Conservation (phyloP, 352 stramenopile genomes). For the Phytophthora kernoviae region DNA sequence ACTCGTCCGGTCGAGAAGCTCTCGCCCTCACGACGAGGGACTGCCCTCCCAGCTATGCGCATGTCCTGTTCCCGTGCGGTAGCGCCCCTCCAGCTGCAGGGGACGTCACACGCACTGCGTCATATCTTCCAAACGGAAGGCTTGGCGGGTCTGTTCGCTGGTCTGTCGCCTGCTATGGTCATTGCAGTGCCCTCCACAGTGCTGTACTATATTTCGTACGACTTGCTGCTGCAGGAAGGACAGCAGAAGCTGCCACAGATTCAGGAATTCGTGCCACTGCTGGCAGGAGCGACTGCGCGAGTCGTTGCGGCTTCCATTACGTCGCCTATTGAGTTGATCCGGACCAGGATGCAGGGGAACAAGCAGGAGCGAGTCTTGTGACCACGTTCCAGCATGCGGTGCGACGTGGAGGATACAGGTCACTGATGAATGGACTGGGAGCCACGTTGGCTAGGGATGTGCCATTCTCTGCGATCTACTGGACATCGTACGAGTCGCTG, state of each 20-base stretch:
- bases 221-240: constrained; percentile 72
- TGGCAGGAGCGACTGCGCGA: constrained; percentile 70
- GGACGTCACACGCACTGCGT: constrained; percentile 68
- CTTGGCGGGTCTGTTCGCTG: constrained; percentile 80
- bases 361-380: constrained; percentile 32
- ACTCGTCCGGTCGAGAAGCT: constrained; percentile 57
- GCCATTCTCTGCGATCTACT: constrained; percentile 96
- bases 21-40: constrained; percentile 22
- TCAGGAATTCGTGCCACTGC: constrained; percentile 54
- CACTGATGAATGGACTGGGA: constrained; percentile 86
- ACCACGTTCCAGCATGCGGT: constrained; percentile 64
- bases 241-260: constrained; percentile 39
- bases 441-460: constrained; percentile 95
- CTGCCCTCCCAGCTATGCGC: constrained; percentile 40
- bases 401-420: constrained; percentile 66
- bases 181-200: constrained; percentile 95
- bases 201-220: constrained; percentile 96
- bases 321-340: constrained; percentile 88
- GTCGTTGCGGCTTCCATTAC: constrained; percentile 79
- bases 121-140: constrained; percentile 88
- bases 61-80: constrained; percentile 48
- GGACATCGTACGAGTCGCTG: constrained; percentile 90
- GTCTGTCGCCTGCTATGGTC: constrained; percentile 90
- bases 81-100: constrained; percentile 41
- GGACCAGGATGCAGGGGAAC: constrained; percentile 84